Conservation (phyloP, 164 flowering plant species). For the Macadamia tetraphylla region DNA sequence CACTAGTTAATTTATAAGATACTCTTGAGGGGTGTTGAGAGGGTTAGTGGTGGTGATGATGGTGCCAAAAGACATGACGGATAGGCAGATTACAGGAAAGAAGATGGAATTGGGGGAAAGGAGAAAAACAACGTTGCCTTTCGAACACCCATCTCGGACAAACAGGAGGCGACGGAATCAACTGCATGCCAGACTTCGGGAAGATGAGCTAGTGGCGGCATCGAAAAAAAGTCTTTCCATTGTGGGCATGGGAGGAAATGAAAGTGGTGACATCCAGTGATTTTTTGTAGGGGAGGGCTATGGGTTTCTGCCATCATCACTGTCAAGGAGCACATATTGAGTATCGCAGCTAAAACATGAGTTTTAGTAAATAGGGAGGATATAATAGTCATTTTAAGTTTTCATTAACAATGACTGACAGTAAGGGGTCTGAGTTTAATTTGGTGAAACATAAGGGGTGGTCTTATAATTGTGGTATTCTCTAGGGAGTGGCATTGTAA, state of each 20-base stretch:
- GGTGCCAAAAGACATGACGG: conserved; percentile 84
- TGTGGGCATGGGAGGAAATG: conserved; percentile 71
- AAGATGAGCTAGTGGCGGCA: conserved; percentile 68
- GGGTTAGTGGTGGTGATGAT: conserved; percentile 88
- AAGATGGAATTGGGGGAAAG: conserved; percentile 85
- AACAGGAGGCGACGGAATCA: conserved; percentile 48
- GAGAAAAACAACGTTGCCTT: conserved; percentile 77
- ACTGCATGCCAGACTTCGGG: conserved; percentile 63
- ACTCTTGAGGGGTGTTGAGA: conserved; percentile 64
- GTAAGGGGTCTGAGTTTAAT: no score
- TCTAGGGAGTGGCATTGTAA: no score
- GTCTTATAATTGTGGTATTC: no score
- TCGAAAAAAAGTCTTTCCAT: conserved; percentile 60
- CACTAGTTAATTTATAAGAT: no score
- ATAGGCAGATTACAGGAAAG: conserved; percentile 72
- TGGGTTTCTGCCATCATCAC: conserved; percentile 29
- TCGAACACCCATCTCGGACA: conserved; percentile 51
- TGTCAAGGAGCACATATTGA: no score
- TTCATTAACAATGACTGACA: no score
- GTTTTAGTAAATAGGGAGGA: no score
- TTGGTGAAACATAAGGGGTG: no score
- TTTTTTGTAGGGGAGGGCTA: conserved; percentile 39
- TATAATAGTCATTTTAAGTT: no score
- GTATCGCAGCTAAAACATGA: no score
- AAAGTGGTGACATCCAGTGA: conserved; percentile 58